Conservation (phyloP, 192 early-diverging fungal genomes). For the Paraglomus occultum region DNA sequence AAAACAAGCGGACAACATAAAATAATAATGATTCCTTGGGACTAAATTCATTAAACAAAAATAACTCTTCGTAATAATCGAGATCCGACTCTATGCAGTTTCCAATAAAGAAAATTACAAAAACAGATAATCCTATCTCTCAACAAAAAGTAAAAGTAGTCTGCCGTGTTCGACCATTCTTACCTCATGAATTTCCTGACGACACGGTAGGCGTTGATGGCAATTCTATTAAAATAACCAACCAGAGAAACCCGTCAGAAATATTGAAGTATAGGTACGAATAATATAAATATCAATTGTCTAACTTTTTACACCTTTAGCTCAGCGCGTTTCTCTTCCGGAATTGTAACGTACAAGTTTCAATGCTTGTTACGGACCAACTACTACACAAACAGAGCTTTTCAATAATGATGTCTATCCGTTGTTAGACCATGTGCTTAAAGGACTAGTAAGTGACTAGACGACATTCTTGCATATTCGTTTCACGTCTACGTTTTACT, state of each 20-base stretch:
- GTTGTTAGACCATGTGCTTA: slow-evolving; percentile 53
- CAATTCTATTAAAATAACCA: slow-evolving; percentile 49
- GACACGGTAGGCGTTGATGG: slow-evolving; percentile 39
- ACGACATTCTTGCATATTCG: neutral
- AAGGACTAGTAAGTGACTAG: slow-evolving; percentile 38
- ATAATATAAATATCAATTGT: neutral
- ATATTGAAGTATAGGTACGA: slow-evolving; percentile 39
- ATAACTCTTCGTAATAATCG: too few species aligned
- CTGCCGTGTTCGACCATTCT: slow-evolving; percentile 61
- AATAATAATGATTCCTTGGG: too few species aligned
- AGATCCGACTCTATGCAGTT: too few species aligned
- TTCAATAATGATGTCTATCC: slow-evolving; percentile 57
- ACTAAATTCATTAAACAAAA: too few species aligned
- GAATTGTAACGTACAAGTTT: slow-evolving; percentile 36
- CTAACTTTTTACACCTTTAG: neutral
- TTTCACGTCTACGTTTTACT: neutral
- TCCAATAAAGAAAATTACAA: neutral
- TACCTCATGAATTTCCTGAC: slow-evolving; percentile 51
- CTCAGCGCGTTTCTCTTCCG: too few species aligned
- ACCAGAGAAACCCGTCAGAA: slow-evolving; percentile 51
- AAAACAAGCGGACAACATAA: too few species aligned
- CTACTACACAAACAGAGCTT: slow-evolving; percentile 42
- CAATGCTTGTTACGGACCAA: slow-evolving; percentile 51
- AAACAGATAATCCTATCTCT: neutral
- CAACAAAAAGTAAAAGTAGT: slow-evolving; percentile 55